phyloP scores from a whole-genome alignment of 2,329 filamentous ascomycete species.

The Neonectria coccinea region DNA sequence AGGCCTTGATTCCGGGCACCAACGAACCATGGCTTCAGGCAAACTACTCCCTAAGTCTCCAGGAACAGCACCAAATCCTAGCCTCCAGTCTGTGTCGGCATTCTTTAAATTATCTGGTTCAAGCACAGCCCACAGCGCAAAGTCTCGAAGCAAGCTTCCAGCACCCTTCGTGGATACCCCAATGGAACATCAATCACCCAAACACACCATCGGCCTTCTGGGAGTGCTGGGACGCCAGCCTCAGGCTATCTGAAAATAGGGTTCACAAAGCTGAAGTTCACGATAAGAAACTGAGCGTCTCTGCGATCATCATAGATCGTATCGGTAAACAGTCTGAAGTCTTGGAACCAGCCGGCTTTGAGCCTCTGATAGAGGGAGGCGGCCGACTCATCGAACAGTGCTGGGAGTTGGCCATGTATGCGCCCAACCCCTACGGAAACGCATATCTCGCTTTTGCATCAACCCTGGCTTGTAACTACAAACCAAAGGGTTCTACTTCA shows the following conservation, averaged over 20 bases:
- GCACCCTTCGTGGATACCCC: background rate
- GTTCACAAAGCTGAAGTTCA: background rate
- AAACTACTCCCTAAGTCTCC: background rate
- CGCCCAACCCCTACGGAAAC: background rate
- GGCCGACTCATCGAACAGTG: background rate
- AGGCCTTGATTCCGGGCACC: background rate
- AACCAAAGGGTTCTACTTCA: background rate
- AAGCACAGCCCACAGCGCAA: background rate
- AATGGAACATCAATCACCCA: background rate
- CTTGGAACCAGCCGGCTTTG: background rate
- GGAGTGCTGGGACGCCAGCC: background rate
- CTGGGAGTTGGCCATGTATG: background rate
- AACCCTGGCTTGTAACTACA: background rate
- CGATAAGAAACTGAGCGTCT: background rate
- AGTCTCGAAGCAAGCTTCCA: background rate
- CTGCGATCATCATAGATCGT: background rate
- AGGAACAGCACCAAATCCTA: background rate
- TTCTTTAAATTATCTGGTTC: background rate
- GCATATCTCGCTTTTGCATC: background rate
- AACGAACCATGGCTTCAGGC: background rate
- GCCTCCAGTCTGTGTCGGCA: background rate
- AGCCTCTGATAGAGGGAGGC: background rate
- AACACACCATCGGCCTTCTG: background rate
- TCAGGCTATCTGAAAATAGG: background rate
- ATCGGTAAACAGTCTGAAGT: background rate